Conservation (phyloP, 805 yeast genomes). For the Suhomyces prunicola region DNA sequence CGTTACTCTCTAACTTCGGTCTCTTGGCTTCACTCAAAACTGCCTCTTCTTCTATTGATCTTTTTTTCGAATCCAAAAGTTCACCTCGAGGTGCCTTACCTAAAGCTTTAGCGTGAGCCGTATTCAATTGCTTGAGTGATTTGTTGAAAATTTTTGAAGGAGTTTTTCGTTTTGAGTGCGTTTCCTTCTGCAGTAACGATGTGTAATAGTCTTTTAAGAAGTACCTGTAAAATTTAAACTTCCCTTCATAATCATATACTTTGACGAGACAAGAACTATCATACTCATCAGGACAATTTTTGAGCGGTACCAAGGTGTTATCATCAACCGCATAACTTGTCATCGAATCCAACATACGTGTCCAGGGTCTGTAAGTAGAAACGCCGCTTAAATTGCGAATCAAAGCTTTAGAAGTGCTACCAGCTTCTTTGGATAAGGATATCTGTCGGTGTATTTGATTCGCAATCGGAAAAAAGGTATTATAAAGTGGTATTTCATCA, state of each 20-base stretch:
- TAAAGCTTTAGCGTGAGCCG: slow-evolving; percentile 14
- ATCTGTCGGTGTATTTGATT: slow-evolving; percentile 59
- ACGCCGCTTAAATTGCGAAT: slow-evolving; percentile 51
- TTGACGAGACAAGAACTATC: slow-evolving; percentile 42
- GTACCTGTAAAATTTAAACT: slow-evolving; percentile 68
- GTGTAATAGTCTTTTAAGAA: slow-evolving; percentile 18
- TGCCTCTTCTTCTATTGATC: neutral
- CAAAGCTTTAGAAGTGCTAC: slow-evolving; percentile 60
- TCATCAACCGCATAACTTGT: slow-evolving; percentile 36
- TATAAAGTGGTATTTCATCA: slow-evolving; percentile 35
- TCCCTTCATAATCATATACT: slow-evolving; percentile 71
- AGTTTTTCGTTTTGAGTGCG: slow-evolving; percentile 8
- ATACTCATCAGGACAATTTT: slow-evolving; percentile 26
- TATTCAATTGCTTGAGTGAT: slow-evolving; percentile 14
- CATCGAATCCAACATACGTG: slow-evolving; percentile 49
- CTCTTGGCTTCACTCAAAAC: neutral
- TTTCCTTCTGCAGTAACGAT: slow-evolving; percentile 2
- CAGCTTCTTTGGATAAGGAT: slow-evolving; percentile 32
- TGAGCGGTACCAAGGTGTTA: slow-evolving; percentile 14
- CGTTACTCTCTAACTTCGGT: neutral
- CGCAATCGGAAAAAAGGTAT: slow-evolving; percentile 59
- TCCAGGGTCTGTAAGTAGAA: slow-evolving; percentile 49
- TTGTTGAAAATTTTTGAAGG: slow-evolving; percentile 1
- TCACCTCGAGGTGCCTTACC: slow-evolving; percentile 26
- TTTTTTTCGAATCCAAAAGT: slow-evolving; percentile 6